Evolutionary conservation across 1,284 basidiomycete species (phyloP).

Genomic region (Ganoderma meredithae): DNA sequence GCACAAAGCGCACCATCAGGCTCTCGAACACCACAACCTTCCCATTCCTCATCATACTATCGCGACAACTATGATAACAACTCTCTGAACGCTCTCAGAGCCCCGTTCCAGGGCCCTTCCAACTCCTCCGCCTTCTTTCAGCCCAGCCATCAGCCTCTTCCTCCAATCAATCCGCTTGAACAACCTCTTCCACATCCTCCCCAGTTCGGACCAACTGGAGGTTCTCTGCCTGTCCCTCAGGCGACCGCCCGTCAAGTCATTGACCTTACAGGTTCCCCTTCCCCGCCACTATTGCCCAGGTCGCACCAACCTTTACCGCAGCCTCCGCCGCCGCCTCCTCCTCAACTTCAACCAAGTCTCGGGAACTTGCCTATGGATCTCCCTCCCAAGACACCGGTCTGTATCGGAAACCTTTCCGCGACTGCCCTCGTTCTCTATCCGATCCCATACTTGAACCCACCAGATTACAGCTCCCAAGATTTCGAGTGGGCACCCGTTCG

Average conservation of each 20-base stretch:
- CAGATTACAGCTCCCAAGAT: slow-evolving; percentile 50
- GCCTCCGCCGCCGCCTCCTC: slow-evolving; percentile 19
- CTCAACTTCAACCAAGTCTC: slow-evolving; percentile 21
- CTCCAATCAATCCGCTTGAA: slow-evolving; percentile 31
- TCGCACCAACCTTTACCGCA: slow-evolving; percentile 25
- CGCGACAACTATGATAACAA: slow-evolving; percentile 22
- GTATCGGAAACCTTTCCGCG: slow-evolving; percentile 86
- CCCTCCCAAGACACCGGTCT: slow-evolving; percentile 81
- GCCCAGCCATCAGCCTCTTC: slow-evolving; percentile 30
- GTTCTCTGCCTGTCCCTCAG: slow-evolving; percentile 14
- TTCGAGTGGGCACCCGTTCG: slow-evolving; percentile 82
- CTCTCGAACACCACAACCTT: slow-evolving; percentile 17
- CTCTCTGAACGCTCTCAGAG: slow-evolving; percentile 31
- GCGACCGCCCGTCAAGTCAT: slow-evolving; percentile 59
- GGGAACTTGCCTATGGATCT: slow-evolving; percentile 51
- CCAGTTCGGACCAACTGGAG: not conserved
- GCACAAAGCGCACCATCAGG: slow-evolving; percentile 15
- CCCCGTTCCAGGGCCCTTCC: slow-evolving; percentile 39
- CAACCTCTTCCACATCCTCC: slow-evolving; percentile 10
- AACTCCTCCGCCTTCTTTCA: slow-evolving; percentile 45
- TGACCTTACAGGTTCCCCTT: slow-evolving; percentile 79
- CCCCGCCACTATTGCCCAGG: slow-evolving; percentile 60
- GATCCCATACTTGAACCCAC: slow-evolving; percentile 70
- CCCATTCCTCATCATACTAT: slow-evolving; percentile 19
- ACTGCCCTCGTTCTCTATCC: slow-evolving; percentile 90